A percentile compares a stretch with the other conserved stretches of the same genome.
Conservation (phyloP, 1,284 basidiomycete species). For the Grifola frondosa region DNA sequence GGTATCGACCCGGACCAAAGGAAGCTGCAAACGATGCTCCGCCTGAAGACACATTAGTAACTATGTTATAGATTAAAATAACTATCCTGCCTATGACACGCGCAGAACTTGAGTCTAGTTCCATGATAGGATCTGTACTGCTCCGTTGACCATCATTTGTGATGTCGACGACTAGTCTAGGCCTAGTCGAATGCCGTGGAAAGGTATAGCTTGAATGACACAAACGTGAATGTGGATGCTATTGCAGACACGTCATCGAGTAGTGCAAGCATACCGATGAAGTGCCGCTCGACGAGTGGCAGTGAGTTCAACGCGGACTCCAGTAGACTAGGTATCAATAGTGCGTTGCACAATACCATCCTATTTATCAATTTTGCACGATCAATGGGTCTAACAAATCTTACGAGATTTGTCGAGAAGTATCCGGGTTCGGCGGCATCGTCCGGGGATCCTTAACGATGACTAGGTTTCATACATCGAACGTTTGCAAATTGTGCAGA, state of each 20-base stretch:
- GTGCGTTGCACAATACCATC: not conserved
- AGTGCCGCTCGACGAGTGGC: conserved; percentile 54
- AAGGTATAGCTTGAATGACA: conserved; percentile 34
- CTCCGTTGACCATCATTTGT: conserved; percentile 58
- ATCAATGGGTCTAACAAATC: conserved; percentile 6
- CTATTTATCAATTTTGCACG: not conserved
- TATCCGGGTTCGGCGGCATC: conserved; percentile 63
- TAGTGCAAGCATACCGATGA: conserved; percentile 42
- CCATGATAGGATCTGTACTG: conserved; percentile 45
- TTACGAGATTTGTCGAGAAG: conserved; percentile 57
- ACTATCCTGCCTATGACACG: conserved; percentile 44
- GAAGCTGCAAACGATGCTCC: conserved; percentile 45
- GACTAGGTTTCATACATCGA: not conserved
- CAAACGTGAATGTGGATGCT: not conserved
- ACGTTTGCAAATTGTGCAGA: not conserved
- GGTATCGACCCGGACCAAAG: conserved; percentile 56
- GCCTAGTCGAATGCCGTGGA: conserved; percentile 31
- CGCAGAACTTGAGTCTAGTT: conserved; percentile 45
- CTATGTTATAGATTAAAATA: conserved; percentile 1
- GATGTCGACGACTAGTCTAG: conserved; percentile 54
- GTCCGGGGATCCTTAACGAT: conserved; percentile 48
- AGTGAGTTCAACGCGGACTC: conserved; percentile 58
- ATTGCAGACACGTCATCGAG: not conserved
- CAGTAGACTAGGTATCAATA: conserved; percentile 42
- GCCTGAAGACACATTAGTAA: conserved; percentile 13